A percentile compares a stretch with the other conserved stretches of the same genome.
These are phyloP conservation scores for Yarrowia yakushimensis DNA, from an alignment of 805 yeast genomes.

Conservation along the genomic window DNA sequence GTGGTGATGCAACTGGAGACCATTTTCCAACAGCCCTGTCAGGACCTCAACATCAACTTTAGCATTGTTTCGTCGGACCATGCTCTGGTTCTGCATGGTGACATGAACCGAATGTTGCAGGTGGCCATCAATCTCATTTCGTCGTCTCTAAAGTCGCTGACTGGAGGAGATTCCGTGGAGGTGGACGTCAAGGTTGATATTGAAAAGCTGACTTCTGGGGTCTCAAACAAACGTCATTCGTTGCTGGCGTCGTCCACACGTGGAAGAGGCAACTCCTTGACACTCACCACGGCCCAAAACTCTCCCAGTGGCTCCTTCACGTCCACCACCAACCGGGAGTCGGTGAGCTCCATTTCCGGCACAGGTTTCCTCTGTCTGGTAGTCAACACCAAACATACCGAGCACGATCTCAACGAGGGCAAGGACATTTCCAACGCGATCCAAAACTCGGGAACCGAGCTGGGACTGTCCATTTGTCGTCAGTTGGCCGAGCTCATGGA, in stretches of 20 bases:
- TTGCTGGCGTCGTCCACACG: neutral
- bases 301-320: neutral
- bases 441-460: slow-evolving; percentile 66
- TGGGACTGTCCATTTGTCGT: slow-evolving; percentile 84
- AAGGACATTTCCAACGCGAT: slow-evolving; percentile 14
- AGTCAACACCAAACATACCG: slow-evolving; percentile 7
- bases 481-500: slow-evolving; percentile 90
- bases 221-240: neutral
- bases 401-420: slow-evolving; percentile 20
- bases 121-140: slow-evolving; percentile 89
- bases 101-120: slow-evolving; percentile 84
- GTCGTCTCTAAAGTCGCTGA: slow-evolving; percentile 88
- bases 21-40: slow-evolving; percentile 64
- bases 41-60: slow-evolving; percentile 40
- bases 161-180: slow-evolving; percentile 74
- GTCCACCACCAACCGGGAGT: neutral
- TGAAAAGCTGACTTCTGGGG: neutral
- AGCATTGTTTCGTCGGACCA: slow-evolving; percentile 29
- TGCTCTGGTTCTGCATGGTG: slow-evolving; percentile 69
- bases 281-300: neutral
- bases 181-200: slow-evolving; percentile 25
- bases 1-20: slow-evolving; percentile 81
- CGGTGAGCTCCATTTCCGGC: neutral
- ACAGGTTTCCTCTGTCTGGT: neutral
- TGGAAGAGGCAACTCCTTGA: neutral